phyloP scores from a whole-genome alignment of 2,329 filamentous ascomycete species.

The Fragosphaeria purpurea region DNA sequence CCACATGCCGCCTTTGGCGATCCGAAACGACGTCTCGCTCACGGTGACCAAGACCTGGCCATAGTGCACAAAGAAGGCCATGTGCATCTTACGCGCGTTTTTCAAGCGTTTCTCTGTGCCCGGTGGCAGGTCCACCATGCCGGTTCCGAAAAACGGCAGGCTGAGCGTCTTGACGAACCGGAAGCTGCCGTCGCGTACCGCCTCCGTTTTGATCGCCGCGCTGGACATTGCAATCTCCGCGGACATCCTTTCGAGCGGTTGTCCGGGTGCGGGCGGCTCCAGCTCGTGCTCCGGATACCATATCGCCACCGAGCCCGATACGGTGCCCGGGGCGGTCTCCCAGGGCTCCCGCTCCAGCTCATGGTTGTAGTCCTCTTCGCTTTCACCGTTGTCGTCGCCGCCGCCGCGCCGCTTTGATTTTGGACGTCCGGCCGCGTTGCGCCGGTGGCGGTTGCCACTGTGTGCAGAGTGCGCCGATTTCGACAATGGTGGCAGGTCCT shows the following conservation, averaged over 20 bases:
- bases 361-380: slow-evolving; percentile 25
- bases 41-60: slow-evolving; percentile 76
- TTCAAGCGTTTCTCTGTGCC: slow-evolving; percentile 78
- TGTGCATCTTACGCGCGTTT: slow-evolving; percentile 92
- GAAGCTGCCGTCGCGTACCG: slow-evolving; percentile 61
- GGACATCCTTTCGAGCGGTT: slow-evolving; percentile 42
- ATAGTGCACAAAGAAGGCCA: slow-evolving; percentile 84
- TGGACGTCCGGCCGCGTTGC: slow-evolving; percentile 16
- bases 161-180: slow-evolving; percentile 81
- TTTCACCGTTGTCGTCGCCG: slow-evolving; percentile 28
- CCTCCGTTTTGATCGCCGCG: slow-evolving; percentile 44
- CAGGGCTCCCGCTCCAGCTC: slow-evolving; percentile 55
- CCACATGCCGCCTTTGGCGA: slow-evolving; percentile 81
- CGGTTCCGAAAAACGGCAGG: slow-evolving; percentile 77
- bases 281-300: slow-evolving; percentile 52
- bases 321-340: slow-evolving; percentile 56
- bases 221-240: slow-evolving; percentile 48
- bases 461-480: slow-evolving; percentile 10
- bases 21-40: slow-evolving; percentile 65
- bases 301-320: slow-evolving; percentile 52
- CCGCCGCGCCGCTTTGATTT: background rate
- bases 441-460: background rate
- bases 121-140: slow-evolving; percentile 79
- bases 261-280: slow-evolving; percentile 43
- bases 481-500: slow-evolving; percentile 29